Evolutionary conservation across 140 eudicot genomes (phyloP).

Genomic region (Oenanthe javanica): DNA sequence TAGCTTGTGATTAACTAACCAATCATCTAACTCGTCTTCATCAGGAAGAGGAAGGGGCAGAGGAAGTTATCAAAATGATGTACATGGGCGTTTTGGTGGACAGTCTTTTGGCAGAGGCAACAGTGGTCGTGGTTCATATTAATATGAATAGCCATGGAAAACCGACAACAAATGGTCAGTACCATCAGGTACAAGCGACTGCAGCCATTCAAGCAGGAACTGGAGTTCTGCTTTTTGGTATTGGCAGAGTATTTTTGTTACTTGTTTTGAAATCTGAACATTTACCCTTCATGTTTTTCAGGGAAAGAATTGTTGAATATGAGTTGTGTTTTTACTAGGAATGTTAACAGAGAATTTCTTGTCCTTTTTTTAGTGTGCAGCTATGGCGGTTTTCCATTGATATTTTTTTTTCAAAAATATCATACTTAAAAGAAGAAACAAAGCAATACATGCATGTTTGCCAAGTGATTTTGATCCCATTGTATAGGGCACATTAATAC

Average conservation of each 20-base stretch:
- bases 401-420: background rate
- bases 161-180: background rate
- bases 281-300: conserved; percentile 19
- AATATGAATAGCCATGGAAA: background rate
- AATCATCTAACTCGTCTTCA: conserved; percentile 8
- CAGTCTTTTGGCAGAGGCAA: conserved; percentile 35
- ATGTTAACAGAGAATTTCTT: conserved; percentile 1
- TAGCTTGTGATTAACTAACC: background rate
- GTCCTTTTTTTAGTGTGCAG: background rate
- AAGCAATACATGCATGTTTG: background rate
- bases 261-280: conserved; percentile 12
- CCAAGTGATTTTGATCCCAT: background rate
- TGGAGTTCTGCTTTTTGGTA: conserved; percentile 11
- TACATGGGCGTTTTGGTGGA: conserved; percentile 55
- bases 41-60: conserved; percentile 74
- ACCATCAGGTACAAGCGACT: background rate
- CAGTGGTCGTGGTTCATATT: conserved; percentile 35
- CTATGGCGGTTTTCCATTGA: background rate
- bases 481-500: background rate
- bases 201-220: background rate
- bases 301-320: conserved; percentile 7
- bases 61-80: conserved; percentile 39
- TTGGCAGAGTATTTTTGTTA: conserved; percentile 10
- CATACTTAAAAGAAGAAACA: conserved; percentile 6
- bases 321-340: conserved; percentile 20